Percentiles rank a stretch among this genome's conserved stretches.
phyloP scores from a whole-genome alignment of 345 rosid genomes.

The Corymbia maculata region DNA sequence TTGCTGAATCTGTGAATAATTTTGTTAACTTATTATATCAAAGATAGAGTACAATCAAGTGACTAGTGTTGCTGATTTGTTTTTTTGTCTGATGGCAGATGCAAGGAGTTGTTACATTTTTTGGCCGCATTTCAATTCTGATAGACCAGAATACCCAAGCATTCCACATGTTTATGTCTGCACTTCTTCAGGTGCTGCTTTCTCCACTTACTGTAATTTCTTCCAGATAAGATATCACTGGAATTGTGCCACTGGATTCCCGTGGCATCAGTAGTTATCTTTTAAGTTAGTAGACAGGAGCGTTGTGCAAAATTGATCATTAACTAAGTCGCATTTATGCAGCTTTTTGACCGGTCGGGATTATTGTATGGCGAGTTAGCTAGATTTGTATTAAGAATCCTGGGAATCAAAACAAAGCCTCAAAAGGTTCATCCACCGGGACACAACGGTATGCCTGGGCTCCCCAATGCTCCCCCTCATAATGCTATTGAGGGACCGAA shows the following conservation, averaged over 20 bases:
- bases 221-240: not conserved
- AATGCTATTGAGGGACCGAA: constrained; percentile 70
- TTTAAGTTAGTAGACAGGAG: not conserved
- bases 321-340: constrained; percentile 10
- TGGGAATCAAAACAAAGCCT: constrained; percentile 74
- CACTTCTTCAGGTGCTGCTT: constrained; percentile 76
- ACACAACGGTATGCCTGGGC: constrained; percentile 52
- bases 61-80: not conserved
- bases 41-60: not conserved
- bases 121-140: constrained; percentile 71
- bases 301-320: not conserved
- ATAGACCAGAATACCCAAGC: constrained; percentile 90
- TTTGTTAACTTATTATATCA: not conserved
- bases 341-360: constrained; percentile 93
- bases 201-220: not conserved
- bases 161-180: constrained; percentile 84
- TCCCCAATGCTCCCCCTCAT: constrained; percentile 47
- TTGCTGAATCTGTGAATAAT: not conserved
- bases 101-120: constrained; percentile 79
- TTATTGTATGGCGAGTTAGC: constrained; percentile 90
- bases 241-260: not conserved
- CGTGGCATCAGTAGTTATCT: not conserved
- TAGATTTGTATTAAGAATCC: constrained; percentile 74
- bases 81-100: constrained; percentile 36
- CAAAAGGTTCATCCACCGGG: constrained; percentile 56